Evolutionary conservation across 495 filamentous ascomycete genomes (phyloP).

Genomic region (Cryomyces minteri): DNA sequence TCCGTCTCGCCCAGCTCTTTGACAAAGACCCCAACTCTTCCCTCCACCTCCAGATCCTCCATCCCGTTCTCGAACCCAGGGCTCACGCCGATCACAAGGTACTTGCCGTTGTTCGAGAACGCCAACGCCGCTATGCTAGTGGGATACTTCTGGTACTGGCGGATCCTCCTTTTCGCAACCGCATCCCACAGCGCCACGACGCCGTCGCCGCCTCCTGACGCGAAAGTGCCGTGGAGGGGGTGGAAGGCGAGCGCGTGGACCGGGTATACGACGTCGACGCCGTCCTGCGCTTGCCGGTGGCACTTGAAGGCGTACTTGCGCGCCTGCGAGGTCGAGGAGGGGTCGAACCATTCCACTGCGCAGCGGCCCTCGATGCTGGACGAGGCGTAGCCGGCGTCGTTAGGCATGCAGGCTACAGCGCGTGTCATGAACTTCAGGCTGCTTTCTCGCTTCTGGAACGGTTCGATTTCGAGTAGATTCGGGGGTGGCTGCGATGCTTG

Average conservation of each 20-base stretch:
- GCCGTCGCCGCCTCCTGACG: conserved; percentile 81
- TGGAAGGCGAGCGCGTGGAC: conserved; percentile 92
- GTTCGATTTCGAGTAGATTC: conserved; percentile 40
- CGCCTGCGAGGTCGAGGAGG: conserved; percentile 61
- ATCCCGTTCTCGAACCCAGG: conserved; percentile 87
- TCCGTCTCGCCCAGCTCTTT: conserved; percentile 72
- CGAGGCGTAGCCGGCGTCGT: conserved; percentile 78
- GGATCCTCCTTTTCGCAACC: conserved; percentile 71
- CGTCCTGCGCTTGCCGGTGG: conserved; percentile 51
- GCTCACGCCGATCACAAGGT: conserved; percentile 66
- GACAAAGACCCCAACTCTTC: conserved; percentile 57
- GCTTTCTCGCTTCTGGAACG: conserved; percentile 81
- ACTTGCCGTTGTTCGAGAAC: conserved; percentile 66
- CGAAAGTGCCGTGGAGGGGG: conserved; percentile 79
- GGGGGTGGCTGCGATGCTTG: conserved; percentile 20
- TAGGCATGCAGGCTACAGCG: conserved; percentile 90
- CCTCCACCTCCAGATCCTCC: conserved; percentile 36
- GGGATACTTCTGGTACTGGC: conserved; percentile 71
- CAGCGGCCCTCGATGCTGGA: conserved; percentile 83
- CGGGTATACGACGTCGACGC: conserved; percentile 78
- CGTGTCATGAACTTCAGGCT: conserved; percentile 91
- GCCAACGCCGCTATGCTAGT: conserved; percentile 57
- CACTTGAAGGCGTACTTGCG: conserved; percentile 98
- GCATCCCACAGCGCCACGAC: conserved; percentile 95
- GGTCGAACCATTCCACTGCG: conserved; percentile 95